Evolutionary conservation across 2,329 filamentous ascomycete species (phyloP).

Genomic region (Clarireedia paspali): DNA sequence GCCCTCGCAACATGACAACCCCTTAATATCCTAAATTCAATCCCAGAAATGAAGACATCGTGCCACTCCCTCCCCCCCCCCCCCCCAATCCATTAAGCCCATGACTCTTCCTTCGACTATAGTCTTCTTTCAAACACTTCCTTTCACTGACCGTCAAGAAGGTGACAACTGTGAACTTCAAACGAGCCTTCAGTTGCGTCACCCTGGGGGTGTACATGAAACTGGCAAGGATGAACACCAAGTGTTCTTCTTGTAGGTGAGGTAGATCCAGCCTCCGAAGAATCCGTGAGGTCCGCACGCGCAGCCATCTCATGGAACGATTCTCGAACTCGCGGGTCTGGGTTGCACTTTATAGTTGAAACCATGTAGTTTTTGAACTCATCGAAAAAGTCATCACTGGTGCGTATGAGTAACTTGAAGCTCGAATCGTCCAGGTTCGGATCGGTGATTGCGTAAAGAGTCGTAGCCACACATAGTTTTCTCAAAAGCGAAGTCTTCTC

Average conservation of each 20-base stretch:
- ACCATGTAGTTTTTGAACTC: conserved; percentile 15
- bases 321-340: conserved; percentile 20
- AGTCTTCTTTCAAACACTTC: no score
- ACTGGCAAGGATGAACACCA: conserved; percentile 13
- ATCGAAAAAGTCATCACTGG: conserved; percentile 7
- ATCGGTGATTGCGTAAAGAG: conserved; percentile 8
- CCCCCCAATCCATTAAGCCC: no score
- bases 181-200: background rate
- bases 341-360: background rate
- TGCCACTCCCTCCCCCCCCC: no score
- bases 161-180: background rate
- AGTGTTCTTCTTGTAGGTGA: background rate
- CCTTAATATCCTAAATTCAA: no score
- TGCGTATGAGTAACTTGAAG: background rate
- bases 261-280: background rate
- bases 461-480: conserved; percentile 13
- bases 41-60: no score
- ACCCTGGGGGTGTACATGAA: conserved; percentile 5
- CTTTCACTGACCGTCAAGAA: background rate
- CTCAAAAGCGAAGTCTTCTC: conserved; percentile 10
- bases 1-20: no score
- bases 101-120: no score
- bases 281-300: background rate
- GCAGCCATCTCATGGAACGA: conserved; percentile 1
- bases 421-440: background rate